Base-by-base conservation (phyloP, 768 basidiomycete species). In the Collybia nuda region DNA sequence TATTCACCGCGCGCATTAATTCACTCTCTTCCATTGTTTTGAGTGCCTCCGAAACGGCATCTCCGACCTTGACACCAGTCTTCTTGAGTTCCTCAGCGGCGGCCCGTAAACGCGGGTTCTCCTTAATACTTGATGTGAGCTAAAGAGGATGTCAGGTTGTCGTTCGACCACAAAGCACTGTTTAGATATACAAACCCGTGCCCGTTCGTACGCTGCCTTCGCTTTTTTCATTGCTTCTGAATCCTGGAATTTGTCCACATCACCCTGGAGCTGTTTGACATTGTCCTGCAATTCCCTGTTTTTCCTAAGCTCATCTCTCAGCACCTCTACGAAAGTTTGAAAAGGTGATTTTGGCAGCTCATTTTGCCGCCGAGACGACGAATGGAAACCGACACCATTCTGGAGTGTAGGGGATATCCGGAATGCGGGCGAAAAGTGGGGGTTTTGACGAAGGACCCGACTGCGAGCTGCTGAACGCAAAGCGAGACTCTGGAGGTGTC, bases 171-270 rank as follows among this genome's bases (percentile, higher is more conserved):
- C 12, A 53, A 37, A 43, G n/a, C 60, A 41, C n/a, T 22, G 29
- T 38, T 24, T n/a, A 19, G 14, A 50, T 47, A 46, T 46, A 79
- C 84, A 54, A 63, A 98, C 95, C 71, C 96, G 81, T 6, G 96
- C 93, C 53, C 88, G 83, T 73, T 98, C 96, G 71, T 98, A 98
- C 51, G 91, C 85, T 44, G 90, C 93, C 65, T 80, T 82, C 1
- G 94, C 94, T 60, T 79, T 81, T 74, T 91, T 93, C 93, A 99
- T 87, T 12, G 94, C 88, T 64, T 96, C 93, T 47, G 92, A 93
- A 67, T 98, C 97, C 75, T 98, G 95, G 43, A 98, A 71, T 72
- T 97, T 97, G 72, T 93, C 91, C 32, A 97, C 96, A 67, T 98
- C 94, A 55, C 97, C 97, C 71, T 96, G 93, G 15, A 99, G 78